Conservation (phyloP, 2,329 filamentous ascomycete species). For the Fusarium secorum region DNA sequence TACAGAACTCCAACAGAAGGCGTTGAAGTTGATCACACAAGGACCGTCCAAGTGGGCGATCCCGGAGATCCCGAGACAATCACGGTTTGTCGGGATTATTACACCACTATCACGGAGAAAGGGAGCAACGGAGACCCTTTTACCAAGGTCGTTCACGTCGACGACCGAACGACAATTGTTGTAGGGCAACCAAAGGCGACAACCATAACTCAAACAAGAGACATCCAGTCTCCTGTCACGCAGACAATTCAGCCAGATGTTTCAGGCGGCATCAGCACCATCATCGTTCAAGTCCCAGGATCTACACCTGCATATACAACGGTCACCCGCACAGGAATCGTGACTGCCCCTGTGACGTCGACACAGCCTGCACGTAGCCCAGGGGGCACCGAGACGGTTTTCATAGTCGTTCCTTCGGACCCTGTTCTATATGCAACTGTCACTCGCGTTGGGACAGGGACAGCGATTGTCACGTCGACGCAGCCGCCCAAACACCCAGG, state of each 20-base stretch:
- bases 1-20: not conserved
- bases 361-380: not conserved
- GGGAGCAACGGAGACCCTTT: not conserved
- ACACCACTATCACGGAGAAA: not conserved
- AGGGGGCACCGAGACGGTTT: not conserved
- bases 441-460: not conserved
- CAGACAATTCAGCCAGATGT: not conserved
- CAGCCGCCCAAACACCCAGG: not conserved
- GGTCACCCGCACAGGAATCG: accelerated
- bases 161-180: not conserved
- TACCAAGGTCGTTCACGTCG: not conserved
- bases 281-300: not conserved
- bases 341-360: not conserved
- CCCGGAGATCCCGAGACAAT: not conserved
- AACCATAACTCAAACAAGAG: not conserved
- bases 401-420: not conserved
- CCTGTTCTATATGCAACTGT: not conserved
- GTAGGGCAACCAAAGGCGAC: not conserved
- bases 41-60: not conserved
- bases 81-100: not conserved
- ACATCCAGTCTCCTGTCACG: not conserved
- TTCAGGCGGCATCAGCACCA: not conserved
- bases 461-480: not conserved
- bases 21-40: not conserved
- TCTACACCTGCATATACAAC: not conserved